Base-by-base conservation (phyloP, 2,329 filamentous ascomycete species). In the Diaporthe helianthi region DNA sequence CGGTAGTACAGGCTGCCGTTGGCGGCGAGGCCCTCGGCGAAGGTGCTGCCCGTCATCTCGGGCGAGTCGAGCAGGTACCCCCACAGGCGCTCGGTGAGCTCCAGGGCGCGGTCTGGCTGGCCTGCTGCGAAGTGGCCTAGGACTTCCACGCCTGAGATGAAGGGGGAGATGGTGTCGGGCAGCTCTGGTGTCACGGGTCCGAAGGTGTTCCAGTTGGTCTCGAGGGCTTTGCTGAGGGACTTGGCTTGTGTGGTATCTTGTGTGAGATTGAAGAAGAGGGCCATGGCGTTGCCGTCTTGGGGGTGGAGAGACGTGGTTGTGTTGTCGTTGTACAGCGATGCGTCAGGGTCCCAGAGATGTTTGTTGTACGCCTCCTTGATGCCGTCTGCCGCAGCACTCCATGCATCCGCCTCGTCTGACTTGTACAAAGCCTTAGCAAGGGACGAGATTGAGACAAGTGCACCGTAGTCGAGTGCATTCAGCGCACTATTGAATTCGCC, bases 401-500 rank as follows among this genome's bases (percentile, higher is more conserved):
- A 69, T 31, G 58, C 47, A 7, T 73, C 68, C 26, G 73, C 78
- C 78, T 79, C 82, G 49, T 71, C 36, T 3, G 26, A 41, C 41
- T 83, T 80, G 38, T 80, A 79, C n/a, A 85, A 75, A 67, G 81
- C 84, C 9, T 74, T 72, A 3, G 83, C 83, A 2, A 89, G 81
- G 73, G 66, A 84, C 79, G n/a, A 80, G 83, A 52, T 83, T 83
- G 26, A 61, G 24, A 80, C 79, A 41, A 89, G 78, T 0, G 84
- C 85, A 67, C 84, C 79, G 69, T 85, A 83, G n/a, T 87, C 74
- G 13, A 87, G 84, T 71, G 85, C 82, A 72, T 83, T 84, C 3
- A 83, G 84, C 75, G 86, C 83, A 17, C 80, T 81, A 70, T 85
- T 61, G 29, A 61, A 61, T 3, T 22, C 58, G 6, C 58, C 58